phyloP scores from a whole-genome alignment of 2,329 filamentous ascomycete genomes.

The Coccinonectria pachysandricola region DNA sequence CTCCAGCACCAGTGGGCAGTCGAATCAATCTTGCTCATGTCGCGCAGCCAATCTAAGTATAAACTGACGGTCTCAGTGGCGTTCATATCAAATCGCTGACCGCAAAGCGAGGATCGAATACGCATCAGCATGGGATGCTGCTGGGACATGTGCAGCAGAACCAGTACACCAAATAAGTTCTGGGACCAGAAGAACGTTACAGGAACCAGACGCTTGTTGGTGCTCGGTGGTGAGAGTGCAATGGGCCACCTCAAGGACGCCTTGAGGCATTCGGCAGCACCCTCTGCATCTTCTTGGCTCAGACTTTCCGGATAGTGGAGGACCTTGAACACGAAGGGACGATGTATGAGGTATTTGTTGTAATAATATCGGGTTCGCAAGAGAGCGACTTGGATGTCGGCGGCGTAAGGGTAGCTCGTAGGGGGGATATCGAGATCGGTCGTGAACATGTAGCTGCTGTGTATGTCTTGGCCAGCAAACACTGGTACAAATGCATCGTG shows the following conservation, averaged over 20 bases:
- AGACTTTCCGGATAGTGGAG: constrained; percentile 45
- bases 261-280: constrained; percentile 46
- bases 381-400: constrained; percentile 46
- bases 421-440: constrained; percentile 14
- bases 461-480: constrained; percentile 11
- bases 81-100: constrained; percentile 39
- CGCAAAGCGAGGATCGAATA: constrained; percentile 39
- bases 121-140: constrained; percentile 39
- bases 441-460: constrained; percentile 14
- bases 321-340: constrained; percentile 50
- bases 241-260: constrained; percentile 51
- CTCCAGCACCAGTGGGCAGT: constrained; percentile 48
- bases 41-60: constrained; percentile 50
- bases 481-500: constrained; percentile 10
- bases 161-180: constrained; percentile 47
- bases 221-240: constrained; percentile 43
- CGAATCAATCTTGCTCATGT: constrained; percentile 43
- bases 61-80: constrained; percentile 37
- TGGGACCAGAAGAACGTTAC: constrained; percentile 53
- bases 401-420: constrained; percentile 36
- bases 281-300: constrained; percentile 41
- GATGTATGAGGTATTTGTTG: constrained; percentile 45
- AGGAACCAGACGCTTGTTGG: constrained; percentile 48
- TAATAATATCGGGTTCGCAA: constrained; percentile 50
- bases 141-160: constrained; percentile 44